Evolutionary conservation across 2,329 filamentous ascomycete species (phyloP).

Genomic region (Capronia epimyces): DNA sequence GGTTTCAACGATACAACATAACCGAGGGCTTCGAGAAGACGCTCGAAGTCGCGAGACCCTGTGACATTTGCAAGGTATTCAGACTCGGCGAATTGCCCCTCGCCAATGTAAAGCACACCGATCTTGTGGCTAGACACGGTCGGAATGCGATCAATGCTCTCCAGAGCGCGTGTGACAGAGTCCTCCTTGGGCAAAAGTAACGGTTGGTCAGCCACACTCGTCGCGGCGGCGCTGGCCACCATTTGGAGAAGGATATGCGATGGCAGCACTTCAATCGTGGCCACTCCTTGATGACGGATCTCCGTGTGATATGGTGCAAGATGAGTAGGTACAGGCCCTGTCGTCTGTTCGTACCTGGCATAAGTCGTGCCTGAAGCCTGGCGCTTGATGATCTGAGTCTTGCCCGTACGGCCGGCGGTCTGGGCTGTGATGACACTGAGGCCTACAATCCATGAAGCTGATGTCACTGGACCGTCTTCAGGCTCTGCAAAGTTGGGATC

Average conservation of each 20-base stretch:
- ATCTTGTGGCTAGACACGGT: slow-evolving; percentile 94
- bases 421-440: slow-evolving; percentile 50
- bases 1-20: slow-evolving; percentile 74
- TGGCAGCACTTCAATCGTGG: slow-evolving; percentile 38
- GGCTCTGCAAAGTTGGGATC: slow-evolving; percentile 33
- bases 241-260: slow-evolving; percentile 44
- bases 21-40: slow-evolving; percentile 76
- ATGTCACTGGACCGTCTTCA: slow-evolving; percentile 40
- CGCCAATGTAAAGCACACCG: slow-evolving; percentile 86
- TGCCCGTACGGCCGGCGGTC: slow-evolving; percentile 43
- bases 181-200: slow-evolving; percentile 68
- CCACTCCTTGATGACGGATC: slow-evolving; percentile 36
- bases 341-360: slow-evolving; percentile 45
- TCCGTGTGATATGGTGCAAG: slow-evolving; percentile 40
- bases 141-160: slow-evolving; percentile 76
- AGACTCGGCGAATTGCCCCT: slow-evolving; percentile 73
- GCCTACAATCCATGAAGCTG: slow-evolving; percentile 48
- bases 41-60: slow-evolving; percentile 80
- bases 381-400: slow-evolving; percentile 47
- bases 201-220: slow-evolving; percentile 54
- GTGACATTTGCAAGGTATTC: slow-evolving; percentile 83
- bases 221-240: slow-evolving; percentile 41
- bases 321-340: slow-evolving; percentile 42
- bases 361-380: slow-evolving; percentile 49
- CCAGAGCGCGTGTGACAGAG: slow-evolving; percentile 67